Conservation (phyloP, 2,329 filamentous ascomycete genomes). For the Hypoxylon sp. region DNA sequence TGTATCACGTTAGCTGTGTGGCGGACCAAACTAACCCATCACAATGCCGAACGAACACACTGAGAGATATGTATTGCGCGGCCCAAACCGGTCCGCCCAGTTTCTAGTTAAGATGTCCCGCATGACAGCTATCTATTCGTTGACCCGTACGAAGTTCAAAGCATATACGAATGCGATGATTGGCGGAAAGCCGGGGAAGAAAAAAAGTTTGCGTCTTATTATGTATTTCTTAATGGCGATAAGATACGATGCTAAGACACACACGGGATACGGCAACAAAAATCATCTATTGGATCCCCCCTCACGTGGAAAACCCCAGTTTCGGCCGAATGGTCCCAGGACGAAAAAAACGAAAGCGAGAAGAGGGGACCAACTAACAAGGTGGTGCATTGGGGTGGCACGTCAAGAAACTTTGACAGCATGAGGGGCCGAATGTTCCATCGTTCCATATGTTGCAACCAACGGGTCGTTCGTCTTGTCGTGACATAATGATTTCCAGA, state of each 20-base stretch:
- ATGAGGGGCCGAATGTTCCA: conserved; percentile 23
- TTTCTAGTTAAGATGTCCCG: conserved; percentile 13
- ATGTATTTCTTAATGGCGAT: conserved; percentile 26
- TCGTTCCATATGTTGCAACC: conserved; percentile 32
- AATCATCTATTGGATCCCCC: conserved; percentile 22
- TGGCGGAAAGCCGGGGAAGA: conserved; percentile 7
- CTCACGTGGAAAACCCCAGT: conserved; percentile 36
- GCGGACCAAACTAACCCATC: conserved; percentile 21
- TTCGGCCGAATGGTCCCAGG: conserved; percentile 35
- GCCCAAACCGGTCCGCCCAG: conserved; percentile 11
- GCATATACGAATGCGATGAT: neutral
- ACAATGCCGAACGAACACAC: conserved; percentile 11
- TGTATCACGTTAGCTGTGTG: conserved; percentile 33
- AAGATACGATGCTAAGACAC: conserved; percentile 23
- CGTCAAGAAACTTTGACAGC: conserved; percentile 8
- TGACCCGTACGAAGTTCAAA: conserved; percentile 20
- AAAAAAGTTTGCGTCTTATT: conserved; percentile 10
- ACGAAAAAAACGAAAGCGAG: conserved; percentile 12
- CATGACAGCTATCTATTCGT: conserved; percentile 23
- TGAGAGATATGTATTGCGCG: conserved; percentile 22
- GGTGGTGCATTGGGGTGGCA: neutral
- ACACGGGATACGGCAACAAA: conserved; percentile 23
- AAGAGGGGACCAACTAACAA: conserved; percentile 3
- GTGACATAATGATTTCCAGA: conserved; percentile 41
- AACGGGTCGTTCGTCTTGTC: conserved; percentile 13